Evolutionary conservation across 176 grass and related monocot genomes (phyloP).

Genomic region (Leersia perrieri): DNA sequence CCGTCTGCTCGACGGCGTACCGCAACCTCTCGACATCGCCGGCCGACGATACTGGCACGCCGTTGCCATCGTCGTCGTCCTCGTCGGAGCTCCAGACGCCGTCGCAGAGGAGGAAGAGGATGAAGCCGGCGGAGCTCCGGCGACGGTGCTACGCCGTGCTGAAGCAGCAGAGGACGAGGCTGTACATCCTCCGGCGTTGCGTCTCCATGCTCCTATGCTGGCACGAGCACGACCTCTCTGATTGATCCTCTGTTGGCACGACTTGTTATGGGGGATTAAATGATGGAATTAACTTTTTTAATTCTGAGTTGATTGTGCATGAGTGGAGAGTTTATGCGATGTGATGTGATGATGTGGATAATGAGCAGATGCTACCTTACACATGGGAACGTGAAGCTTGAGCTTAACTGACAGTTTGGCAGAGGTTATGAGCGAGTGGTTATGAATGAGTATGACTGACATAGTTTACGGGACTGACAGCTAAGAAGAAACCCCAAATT

Average conservation of each 20-base stretch:
- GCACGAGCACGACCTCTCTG: constrained; percentile 66
- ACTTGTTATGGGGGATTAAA: not conserved
- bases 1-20: constrained; percentile 40
- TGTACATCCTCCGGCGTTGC: constrained; percentile 80
- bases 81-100: not conserved
- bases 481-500: too few species aligned
- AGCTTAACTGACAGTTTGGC: too few species aligned
- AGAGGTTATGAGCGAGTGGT: too few species aligned
- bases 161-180: constrained; percentile 80
- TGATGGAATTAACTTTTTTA: not conserved
- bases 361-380: too few species aligned
- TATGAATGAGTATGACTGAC: too few species aligned
- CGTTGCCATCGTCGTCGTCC: not conserved
- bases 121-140: constrained; percentile 37
- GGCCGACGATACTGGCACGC: not conserved
- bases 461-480: too few species aligned
- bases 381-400: too few species aligned
- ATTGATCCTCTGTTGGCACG: too few species aligned
- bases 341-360: not conserved
- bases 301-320: not conserved
- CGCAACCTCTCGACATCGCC: constrained; percentile 18
- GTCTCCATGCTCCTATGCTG: constrained; percentile 82
- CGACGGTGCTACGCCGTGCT: constrained; percentile 62
- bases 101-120: not conserved
- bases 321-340: not conserved